Evolutionary conservation across 2,329 filamentous ascomycete species (phyloP), one percentile per base, ranked within the genome.

Genomic region (Cladophialophora psammophila): DNA sequence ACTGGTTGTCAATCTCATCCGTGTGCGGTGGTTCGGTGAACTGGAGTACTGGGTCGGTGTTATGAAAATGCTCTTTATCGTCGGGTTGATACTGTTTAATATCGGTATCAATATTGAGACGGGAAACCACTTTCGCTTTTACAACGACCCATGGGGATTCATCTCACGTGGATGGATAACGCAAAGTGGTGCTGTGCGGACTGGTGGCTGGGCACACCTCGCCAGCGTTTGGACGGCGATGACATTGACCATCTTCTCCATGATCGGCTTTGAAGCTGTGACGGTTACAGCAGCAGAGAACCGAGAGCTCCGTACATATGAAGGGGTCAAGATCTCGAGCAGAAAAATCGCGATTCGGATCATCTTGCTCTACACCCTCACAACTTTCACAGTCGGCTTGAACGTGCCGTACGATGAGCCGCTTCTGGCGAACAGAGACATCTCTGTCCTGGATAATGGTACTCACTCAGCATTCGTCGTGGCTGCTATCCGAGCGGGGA

Each of bases 311-410:
- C 57, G 57, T 32, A 60, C 57, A 5, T 76, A 79, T 32, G 78
- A 83, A 68, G 80, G 78, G 0, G 78, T 83, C 72, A 83, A 82
- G 67, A 77, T 82, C 53, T 80, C 80, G 1, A 80, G 78, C 3
- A 75, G 80, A 57, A 82, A 82, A 71, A 77, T 81, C 52, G 76
- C 76, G 6, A 71, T 82, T 20, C 78, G 80, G 45, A 78, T 82
- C 54, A 78, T 81, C n/a, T 74, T 80, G 9, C 75, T 82, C 2
- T 83, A 83, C 67, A 74, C 56, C 65, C 76, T 83, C 15, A 75
- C 76, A 7, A 78, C 78, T 32, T 78, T 83, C 68, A 77, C 78
- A 3, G 78, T 78, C 18, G 79, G 79, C 1, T 75, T 82, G 40
- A 80, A 81, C 66, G 79, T 82, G 15, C 80, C 80, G 5, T 79